Percentiles rank a stretch among this genome's conserved stretches.
Evolutionary conservation across 2,329 filamentous ascomycete species (phyloP).

Genomic region (Microcyclospora pomicola): DNA sequence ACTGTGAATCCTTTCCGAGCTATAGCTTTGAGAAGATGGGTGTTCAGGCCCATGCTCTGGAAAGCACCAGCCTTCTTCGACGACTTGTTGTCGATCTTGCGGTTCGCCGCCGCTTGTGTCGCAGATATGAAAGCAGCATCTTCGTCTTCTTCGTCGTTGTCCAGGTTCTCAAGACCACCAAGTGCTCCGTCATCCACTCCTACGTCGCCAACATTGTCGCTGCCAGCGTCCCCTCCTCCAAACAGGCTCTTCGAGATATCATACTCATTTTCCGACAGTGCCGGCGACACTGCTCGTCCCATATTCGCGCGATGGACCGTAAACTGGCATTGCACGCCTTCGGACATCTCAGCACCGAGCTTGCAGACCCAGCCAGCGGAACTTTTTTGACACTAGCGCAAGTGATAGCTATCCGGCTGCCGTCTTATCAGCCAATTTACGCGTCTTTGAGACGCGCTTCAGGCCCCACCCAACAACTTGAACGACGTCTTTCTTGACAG

Average conservation of each 20-base stretch:
- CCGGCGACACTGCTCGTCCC: slow-evolving; percentile 62
- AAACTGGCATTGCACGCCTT: not conserved
- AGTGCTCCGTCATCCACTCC: slow-evolving; percentile 6
- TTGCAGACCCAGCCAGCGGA: too few species aligned
- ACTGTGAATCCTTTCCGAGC: slow-evolving; percentile 88
- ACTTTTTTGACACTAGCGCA: too few species aligned
- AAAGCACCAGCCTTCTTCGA: slow-evolving; percentile 96
- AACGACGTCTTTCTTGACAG: too few species aligned
- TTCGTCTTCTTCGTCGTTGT: slow-evolving; percentile 32
- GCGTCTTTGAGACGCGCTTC: too few species aligned
- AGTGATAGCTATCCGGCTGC: too few species aligned
- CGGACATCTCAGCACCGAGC: too few species aligned
- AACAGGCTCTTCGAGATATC: slow-evolving; percentile 68
- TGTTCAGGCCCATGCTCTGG: slow-evolving; percentile 82
- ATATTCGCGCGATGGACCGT: slow-evolving; percentile 33
- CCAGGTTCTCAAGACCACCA: slow-evolving; percentile 7
- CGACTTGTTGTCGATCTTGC: slow-evolving; percentile 68
- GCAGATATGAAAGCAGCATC: slow-evolving; percentile 85
- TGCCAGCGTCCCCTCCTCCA: slow-evolving; percentile 46
- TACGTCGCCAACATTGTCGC: slow-evolving; percentile 28
- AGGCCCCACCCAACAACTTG: too few species aligned
- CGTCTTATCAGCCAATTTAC: too few species aligned
- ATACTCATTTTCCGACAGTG: slow-evolving; percentile 76
- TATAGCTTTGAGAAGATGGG: slow-evolving; percentile 77
- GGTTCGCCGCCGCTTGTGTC: slow-evolving; percentile 72